Evolutionary conservation across 2,329 filamentous ascomycete species (phyloP).

Genomic region (Colletotrichum lini): DNA sequence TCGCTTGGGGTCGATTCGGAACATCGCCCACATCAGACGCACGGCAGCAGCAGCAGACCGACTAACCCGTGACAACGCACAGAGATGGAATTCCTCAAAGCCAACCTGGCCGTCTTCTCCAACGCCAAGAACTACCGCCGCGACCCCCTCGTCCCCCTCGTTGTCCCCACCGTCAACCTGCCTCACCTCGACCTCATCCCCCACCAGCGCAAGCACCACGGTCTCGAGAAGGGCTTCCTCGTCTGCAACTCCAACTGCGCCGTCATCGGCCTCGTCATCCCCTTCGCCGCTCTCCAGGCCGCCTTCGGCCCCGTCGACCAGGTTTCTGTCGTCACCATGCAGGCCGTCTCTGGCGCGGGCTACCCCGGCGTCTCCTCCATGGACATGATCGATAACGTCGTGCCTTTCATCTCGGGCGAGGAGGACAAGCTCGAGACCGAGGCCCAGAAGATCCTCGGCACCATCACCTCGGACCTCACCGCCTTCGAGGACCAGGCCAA

Average conservation of each 20-base stretch:
- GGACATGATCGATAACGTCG: slow-evolving; percentile 97
- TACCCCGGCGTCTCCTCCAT: slow-evolving; percentile 92
- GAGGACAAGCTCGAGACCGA: slow-evolving; percentile 97
- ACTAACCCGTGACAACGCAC: slow-evolving; percentile 39
- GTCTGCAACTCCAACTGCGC: slow-evolving; percentile 99
- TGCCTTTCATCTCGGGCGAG: slow-evolving; percentile 93
- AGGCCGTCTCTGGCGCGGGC: slow-evolving; percentile 93
- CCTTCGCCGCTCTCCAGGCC: slow-evolving; percentile 89
- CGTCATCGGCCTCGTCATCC: slow-evolving; percentile 95
- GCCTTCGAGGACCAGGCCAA: slow-evolving; percentile 82
- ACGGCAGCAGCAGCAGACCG: not conserved
- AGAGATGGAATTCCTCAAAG: slow-evolving; percentile 93
- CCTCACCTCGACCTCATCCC: slow-evolving; percentile 88
- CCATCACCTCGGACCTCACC: slow-evolving; percentile 78
- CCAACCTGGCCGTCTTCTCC: slow-evolving; percentile 92
- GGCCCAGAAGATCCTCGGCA: slow-evolving; percentile 93
- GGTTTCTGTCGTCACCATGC: slow-evolving; percentile 89
- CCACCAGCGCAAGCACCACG: slow-evolving; percentile 83
- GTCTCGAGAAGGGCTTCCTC: slow-evolving; percentile 87
- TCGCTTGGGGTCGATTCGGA: not conserved
- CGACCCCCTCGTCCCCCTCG: slow-evolving; percentile 90
- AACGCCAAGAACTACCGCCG: slow-evolving; percentile 98
- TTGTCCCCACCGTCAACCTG: slow-evolving; percentile 96
- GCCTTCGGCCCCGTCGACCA: slow-evolving; percentile 86
- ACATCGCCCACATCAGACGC: not conserved